phyloP scores from a whole-genome alignment of 140 eudicot genomes.

The Flaveria floridana region DNA sequence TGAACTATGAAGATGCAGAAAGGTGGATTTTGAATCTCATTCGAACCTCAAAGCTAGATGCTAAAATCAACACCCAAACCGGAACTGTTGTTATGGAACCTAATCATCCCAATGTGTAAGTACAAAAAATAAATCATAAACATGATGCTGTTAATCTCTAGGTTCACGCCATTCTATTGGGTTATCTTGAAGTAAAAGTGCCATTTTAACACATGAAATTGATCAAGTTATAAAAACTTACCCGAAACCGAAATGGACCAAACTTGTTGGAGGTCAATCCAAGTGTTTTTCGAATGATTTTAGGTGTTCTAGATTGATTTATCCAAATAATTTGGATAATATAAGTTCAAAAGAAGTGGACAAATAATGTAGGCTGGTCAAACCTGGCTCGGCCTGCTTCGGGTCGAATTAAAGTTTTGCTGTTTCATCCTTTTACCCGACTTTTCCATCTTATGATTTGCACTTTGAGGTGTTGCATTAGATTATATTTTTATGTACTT shows the following conservation, averaged over 20 bases:
- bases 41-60: constrained; percentile 86
- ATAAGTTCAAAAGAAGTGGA: background rate
- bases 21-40: constrained; percentile 96
- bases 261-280: background rate
- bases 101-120: constrained; percentile 91
- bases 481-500: background rate
- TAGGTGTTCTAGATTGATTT: background rate
- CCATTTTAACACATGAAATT: background rate
- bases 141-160: no score
- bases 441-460: background rate
- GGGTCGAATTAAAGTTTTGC: background rate
- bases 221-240: background rate
- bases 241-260: background rate
- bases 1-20: constrained; percentile 90
- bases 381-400: background rate
- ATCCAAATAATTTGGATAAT: no score
- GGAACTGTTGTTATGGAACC: constrained; percentile 94
- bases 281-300: background rate
- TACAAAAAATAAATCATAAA: background rate
- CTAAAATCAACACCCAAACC: constrained; percentile 78
- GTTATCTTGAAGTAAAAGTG: background rate
- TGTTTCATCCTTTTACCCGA: background rate
- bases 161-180: background rate
- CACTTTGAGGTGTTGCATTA: background rate
- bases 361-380: background rate